Base-by-base conservation (phyloP, 306 rosid genomes). In the Vigna mungo region DNA sequence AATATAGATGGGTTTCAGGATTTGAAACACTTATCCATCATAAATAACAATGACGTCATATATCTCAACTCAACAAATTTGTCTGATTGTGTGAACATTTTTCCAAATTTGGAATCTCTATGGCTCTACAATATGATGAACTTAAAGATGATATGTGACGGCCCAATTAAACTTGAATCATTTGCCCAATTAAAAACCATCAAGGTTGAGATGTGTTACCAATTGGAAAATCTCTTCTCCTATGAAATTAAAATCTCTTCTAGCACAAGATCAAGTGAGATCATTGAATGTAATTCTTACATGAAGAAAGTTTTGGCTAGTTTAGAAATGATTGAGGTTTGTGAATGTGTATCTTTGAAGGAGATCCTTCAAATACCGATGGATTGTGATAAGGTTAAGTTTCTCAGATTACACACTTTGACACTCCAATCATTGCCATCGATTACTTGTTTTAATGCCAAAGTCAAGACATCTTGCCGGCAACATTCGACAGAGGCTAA, bases 181-280 rank as follows among this genome's bases (percentile, higher is more conserved):
- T 82, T 82, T n/a, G 13, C 41, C 13, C 80, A 78, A 36, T 72
- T 88, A 58, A 86, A 74, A 60, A 62, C 23, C 25, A 68, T 88
- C 43, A 69, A 46, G 15, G 72, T 88, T 23, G 2, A 8, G 13
- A 6, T 1, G 21, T 75, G 85, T 76, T 6, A 23, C 2, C 47
- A 39, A n/a, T 34, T 86, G 65, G 71, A 72, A 47, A 76, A 67
- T 44, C 62, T 86, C 23, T 85, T 85, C 80, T 78, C 85, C 32
- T 52, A 7, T 61, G 52, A 60, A 27, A 27, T 62, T 25, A 20
- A 43, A 18, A 41, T 82, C 46, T 78, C 83, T 72, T 0, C 11
- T 6, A 51, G 73, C 47, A 71, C 83, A 0, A 64, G 83, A 78
- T 32, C 59, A 72, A 18, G 70, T 43, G 79, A 80, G 21, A 76